Conservation (phyloP, 345 rosid species). For the Brassica juncea region DNA sequence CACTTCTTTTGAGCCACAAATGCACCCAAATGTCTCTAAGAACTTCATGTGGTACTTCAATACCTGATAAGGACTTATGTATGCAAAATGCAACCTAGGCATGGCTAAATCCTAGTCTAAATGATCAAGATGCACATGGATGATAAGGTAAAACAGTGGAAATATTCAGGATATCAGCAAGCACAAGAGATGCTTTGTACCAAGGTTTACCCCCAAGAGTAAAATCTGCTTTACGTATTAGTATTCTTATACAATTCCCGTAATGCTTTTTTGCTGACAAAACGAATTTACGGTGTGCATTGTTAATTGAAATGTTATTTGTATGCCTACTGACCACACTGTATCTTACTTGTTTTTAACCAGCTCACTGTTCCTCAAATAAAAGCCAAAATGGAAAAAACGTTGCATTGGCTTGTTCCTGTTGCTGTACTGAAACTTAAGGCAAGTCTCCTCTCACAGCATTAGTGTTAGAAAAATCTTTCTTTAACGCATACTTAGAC, state of each 20-base stretch:
- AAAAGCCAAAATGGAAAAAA: slow-evolving; percentile 93
- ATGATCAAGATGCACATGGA: too few species aligned
- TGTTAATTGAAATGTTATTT: slow-evolving; percentile 15
- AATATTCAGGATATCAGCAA: slow-evolving; percentile 33
- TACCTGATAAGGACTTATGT: too few species aligned
- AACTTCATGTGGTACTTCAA: too few species aligned
- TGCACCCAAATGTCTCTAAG: too few species aligned
- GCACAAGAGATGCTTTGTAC: slow-evolving; percentile 90
- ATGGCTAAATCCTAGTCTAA: too few species aligned
- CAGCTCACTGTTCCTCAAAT: slow-evolving; percentile 78
- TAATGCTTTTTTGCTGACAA: not conserved
- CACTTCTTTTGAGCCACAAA: too few species aligned
- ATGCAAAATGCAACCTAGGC: too few species aligned
- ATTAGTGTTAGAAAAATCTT: too few species aligned
- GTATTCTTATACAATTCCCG: not conserved
- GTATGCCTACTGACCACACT: slow-evolving; percentile 21
- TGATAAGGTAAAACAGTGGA: too few species aligned
- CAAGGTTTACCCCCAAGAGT: slow-evolving; percentile 88
- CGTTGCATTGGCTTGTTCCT: slow-evolving; percentile 94
- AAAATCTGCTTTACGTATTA: slow-evolving; percentile 76
- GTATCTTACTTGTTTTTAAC: slow-evolving; percentile 18
- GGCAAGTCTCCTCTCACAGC: too few species aligned
- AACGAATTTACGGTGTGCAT: not conserved
- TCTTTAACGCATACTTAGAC: too few species aligned
- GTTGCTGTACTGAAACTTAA: slow-evolving; percentile 43